phyloP scores from a whole-genome alignment of 169 alveolate species.

The Eimeria necatrix region DNA sequence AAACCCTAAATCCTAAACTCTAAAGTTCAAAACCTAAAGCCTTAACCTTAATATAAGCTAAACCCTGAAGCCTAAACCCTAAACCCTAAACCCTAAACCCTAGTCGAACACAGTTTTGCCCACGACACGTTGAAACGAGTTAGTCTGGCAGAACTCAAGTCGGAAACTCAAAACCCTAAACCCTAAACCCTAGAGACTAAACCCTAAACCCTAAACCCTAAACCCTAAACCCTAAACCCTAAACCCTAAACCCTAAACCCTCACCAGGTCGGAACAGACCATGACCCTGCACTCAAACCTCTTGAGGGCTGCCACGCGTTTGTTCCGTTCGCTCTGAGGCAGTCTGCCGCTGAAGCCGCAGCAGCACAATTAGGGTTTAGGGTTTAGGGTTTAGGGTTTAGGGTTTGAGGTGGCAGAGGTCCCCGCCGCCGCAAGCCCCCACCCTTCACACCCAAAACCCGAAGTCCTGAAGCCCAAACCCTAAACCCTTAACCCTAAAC shows the following conservation, averaged over 20 bases:
- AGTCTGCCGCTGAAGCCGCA: conserved; percentile 74
- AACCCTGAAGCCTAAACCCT: conserved; percentile 86
- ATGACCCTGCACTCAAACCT: conserved; percentile 84
- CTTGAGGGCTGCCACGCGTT: conserved; percentile 69
- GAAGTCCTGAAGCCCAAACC: no score
- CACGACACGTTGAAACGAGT: no score
- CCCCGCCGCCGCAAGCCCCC: no score
- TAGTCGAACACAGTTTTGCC: no score
- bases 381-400: conserved; percentile 10
- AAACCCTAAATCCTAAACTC: conserved; percentile 11
- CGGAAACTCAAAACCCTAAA: conserved; percentile 30
- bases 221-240: conserved; percentile 22
- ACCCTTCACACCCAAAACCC: no score
- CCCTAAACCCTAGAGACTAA: conserved; percentile 10
- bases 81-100: conserved; percentile 58
- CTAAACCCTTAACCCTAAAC: not conserved
- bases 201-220: conserved; percentile 17
- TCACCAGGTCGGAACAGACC: conserved; percentile 89
- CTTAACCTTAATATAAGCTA: conserved; percentile 85
- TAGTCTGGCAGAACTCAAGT: not conserved
- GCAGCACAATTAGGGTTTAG: not conserved
- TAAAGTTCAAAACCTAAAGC: not conserved
- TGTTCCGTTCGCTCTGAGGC: conserved; percentile 82
- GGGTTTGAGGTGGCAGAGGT: no score
- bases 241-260: conserved; percentile 37